Percentiles rank a stretch among this genome's conserved stretches.
These are phyloP conservation scores for Rhodotorula mucilaginosa DNA, from an alignment of 1,284 basidiomycete genomes.

Conservation along the genomic window DNA sequence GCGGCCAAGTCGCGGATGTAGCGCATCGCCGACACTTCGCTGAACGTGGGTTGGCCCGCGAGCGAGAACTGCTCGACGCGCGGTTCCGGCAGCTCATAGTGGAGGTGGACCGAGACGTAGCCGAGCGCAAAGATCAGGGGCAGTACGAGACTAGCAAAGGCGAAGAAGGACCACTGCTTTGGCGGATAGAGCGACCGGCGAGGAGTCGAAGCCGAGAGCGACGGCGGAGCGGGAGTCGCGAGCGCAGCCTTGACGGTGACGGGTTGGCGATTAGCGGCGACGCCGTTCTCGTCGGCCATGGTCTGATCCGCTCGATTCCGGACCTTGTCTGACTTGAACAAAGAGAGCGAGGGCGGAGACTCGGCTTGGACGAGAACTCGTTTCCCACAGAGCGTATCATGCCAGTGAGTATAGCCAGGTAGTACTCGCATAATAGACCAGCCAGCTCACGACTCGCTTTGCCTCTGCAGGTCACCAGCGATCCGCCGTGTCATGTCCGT, in stretches of 20 bases:
- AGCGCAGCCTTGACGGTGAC: conserved; percentile 1
- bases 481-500: conserved; percentile 2
- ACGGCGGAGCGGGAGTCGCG: background rate
- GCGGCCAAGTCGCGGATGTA: conserved; percentile 33
- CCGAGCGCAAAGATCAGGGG: conserved; percentile 19
- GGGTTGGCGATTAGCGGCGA: background rate
- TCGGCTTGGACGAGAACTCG: no score
- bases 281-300: background rate
- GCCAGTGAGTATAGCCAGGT: background rate
- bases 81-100: conserved; percentile 36
- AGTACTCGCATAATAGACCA: background rate
- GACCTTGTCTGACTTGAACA: background rate
- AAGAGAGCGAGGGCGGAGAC: background rate
- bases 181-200: background rate
- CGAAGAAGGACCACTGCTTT: conserved; percentile 5
- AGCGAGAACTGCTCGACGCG: conserved; percentile 1
- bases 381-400: background rate
- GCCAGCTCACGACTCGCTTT: background rate
- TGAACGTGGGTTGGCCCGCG: conserved; percentile 20
- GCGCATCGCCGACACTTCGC: conserved; percentile 29
- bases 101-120: conserved; percentile 20
- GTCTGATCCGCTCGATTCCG: background rate
- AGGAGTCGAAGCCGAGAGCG: background rate
- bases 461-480: background rate
- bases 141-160: conserved; percentile 1